Percentiles rank a stretch among this genome's conserved stretches.
Conservation (phyloP, 495 filamentous ascomycete genomes). For the Aspergillus incahuasiensis region DNA sequence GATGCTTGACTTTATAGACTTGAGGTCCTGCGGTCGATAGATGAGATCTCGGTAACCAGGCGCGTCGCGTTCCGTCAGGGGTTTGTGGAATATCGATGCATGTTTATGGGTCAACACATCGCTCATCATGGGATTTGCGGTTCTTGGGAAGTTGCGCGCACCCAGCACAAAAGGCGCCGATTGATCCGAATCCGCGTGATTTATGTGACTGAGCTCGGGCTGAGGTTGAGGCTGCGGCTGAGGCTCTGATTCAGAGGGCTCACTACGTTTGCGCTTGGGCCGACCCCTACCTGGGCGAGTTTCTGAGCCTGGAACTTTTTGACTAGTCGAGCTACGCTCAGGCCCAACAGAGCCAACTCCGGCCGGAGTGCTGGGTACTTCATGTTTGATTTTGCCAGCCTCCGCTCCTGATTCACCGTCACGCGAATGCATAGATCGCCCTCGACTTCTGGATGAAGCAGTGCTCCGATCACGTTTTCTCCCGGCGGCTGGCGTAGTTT, state of each 20-base stretch:
- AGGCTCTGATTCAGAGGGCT: conserved; percentile 29
- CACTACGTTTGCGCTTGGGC: conserved; percentile 42
- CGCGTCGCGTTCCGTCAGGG: conserved; percentile 78
- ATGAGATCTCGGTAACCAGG: conserved; percentile 87
- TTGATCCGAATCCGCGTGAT: conserved; percentile 39
- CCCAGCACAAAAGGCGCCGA: conserved; percentile 59
- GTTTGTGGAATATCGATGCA: conserved; percentile 79
- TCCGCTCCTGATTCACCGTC: conserved; percentile 52
- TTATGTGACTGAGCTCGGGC: conserved; percentile 30
- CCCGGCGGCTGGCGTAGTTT: conserved; percentile 23
- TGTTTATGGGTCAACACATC: conserved; percentile 81
- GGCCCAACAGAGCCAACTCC: conserved; percentile 30
- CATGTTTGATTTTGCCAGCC: conserved; percentile 57
- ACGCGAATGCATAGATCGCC: conserved; percentile 54
- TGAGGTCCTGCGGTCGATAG: conserved; percentile 81
- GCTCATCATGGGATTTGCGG: conserved; percentile 73
- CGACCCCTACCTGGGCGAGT: conserved; percentile 27
- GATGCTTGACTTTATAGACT: conserved; percentile 76
- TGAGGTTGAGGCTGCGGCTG: conserved; percentile 12
- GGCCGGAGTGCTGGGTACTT: conserved; percentile 56
- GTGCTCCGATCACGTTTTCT: conserved; percentile 48
- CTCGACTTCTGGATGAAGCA: conserved; percentile 53
- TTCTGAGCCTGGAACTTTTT: conserved; percentile 35
- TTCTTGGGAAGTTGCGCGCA: conserved; percentile 73
- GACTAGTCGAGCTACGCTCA: conserved; percentile 47